Conservation (phyloP, 169 alveolate species). For the Perkinsus marinus region DNA sequence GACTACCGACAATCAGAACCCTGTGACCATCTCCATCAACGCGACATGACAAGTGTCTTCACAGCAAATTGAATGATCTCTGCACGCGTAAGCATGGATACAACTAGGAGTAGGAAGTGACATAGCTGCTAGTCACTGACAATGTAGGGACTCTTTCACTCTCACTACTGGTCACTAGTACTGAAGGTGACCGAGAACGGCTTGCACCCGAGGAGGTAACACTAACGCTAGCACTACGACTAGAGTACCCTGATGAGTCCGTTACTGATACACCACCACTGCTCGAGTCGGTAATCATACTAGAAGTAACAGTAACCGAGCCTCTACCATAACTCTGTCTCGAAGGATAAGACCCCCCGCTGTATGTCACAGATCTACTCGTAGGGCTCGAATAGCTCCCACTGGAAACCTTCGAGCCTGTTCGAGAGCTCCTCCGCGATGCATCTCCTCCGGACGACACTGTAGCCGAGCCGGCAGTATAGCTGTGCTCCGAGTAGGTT, state of each 20-base stretch:
- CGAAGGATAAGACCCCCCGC: no score
- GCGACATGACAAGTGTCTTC: background rate
- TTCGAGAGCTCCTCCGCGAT: background rate
- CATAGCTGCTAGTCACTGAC: background rate
- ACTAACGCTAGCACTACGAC: background rate
- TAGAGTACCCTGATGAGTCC: background rate
- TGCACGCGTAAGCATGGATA: background rate
- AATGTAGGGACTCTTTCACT: no score
- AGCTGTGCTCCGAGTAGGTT: background rate
- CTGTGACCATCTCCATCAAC: background rate
- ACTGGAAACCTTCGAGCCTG: background rate
- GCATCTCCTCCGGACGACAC: no score
- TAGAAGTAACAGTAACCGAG: background rate
- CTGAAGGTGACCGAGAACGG: background rate
- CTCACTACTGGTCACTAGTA: no score
- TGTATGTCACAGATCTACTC: no score
- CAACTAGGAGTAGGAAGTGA: background rate
- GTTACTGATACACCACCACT: background rate
- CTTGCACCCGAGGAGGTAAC: background rate
- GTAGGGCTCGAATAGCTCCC: no score
- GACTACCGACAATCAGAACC: no score
- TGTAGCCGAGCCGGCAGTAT: no score
- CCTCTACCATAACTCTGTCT: no score
- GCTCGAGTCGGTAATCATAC: background rate
- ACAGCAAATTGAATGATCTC: background rate